These are phyloP conservation scores for Plasmodium fragile DNA, from an alignment of 169 alveolate genomes.

Conservation along the genomic window DNA sequence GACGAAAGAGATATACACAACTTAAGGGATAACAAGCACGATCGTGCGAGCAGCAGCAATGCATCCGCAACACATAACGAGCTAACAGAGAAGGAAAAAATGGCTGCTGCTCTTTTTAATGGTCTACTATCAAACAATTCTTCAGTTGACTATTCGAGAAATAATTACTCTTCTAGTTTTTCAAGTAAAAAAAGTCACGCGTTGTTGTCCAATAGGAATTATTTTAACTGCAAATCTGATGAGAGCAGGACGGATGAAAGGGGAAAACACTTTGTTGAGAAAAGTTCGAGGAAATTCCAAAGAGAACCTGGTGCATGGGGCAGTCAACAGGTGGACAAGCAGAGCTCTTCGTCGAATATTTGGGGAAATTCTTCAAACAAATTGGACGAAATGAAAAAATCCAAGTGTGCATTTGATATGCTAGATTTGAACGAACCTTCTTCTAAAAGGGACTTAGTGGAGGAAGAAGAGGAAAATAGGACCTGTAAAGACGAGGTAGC, in stretches of 20 bases:
- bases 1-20: conserved; percentile 11
- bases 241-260: background rate
- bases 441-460: background rate
- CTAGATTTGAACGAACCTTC: conserved; percentile 38
- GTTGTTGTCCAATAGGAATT: conserved; percentile 32
- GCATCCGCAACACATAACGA: background rate
- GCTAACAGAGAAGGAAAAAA: conserved; percentile 75
- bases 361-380: conserved; percentile 17
- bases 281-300: background rate
- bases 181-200: conserved; percentile 35
- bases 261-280: background rate
- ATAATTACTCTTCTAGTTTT: conserved; percentile 22
- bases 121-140: conserved; percentile 59
- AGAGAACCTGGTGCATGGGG: background rate
- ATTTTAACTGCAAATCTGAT: conserved; percentile 19
- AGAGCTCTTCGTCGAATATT: background rate
- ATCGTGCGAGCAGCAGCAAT: background rate
- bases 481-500: conserved; percentile 56
- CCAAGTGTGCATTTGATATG: conserved; percentile 28
- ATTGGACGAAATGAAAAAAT: background rate
- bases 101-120: conserved; percentile 78
- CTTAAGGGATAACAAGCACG: conserved; percentile 11
- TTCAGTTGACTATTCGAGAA: conserved; percentile 27
- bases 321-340: conserved; percentile 1
- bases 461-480: conserved; percentile 4